Evolutionary conservation across 805 yeast species (phyloP).

Genomic region (Kuraishia capsulata): DNA sequence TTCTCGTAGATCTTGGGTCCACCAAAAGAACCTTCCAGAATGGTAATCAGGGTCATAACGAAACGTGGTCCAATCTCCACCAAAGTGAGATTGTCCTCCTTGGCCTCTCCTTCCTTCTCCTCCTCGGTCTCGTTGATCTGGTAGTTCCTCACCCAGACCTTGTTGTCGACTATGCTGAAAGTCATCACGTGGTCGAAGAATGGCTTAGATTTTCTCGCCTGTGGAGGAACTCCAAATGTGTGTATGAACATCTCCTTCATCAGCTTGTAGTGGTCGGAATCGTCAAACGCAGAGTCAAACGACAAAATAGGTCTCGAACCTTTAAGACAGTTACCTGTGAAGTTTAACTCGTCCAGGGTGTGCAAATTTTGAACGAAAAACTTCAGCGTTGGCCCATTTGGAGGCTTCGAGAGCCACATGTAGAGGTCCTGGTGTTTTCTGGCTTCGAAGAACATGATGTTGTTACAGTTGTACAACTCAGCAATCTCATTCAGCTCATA

Average conservation of each 20-base stretch:
- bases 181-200: constrained; percentile 93
- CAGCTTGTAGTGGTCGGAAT: constrained; percentile 57
- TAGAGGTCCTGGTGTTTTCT: constrained; percentile 94
- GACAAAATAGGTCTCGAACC: constrained; percentile 93
- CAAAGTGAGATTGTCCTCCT: constrained; percentile 55
- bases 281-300: constrained; percentile 74
- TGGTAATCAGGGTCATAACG: constrained; percentile 83
- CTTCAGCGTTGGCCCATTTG: constrained; percentile 95
- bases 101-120: constrained; percentile 36
- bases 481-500: constrained; percentile 91
- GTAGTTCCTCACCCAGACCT: constrained; percentile 92
- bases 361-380: constrained; percentile 92
- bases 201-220: constrained; percentile 87
- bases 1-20: constrained; percentile 97
- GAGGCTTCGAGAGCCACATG: constrained; percentile 92
- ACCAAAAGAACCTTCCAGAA: constrained; percentile 93
- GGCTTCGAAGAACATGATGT: constrained; percentile 87
- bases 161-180: constrained; percentile 84
- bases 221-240: constrained; percentile 91
- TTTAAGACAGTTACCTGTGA: constrained; percentile 91
- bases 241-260: constrained; percentile 80
- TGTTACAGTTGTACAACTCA: constrained; percentile 94
- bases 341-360: constrained; percentile 91
- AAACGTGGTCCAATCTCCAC: constrained; percentile 97
- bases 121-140: constrained; percentile 69